Evolutionary conservation across 1,284 basidiomycete genomes (phyloP), one percentile per base, ranked within the genome.

Genomic region (Peniophora sp.): DNA sequence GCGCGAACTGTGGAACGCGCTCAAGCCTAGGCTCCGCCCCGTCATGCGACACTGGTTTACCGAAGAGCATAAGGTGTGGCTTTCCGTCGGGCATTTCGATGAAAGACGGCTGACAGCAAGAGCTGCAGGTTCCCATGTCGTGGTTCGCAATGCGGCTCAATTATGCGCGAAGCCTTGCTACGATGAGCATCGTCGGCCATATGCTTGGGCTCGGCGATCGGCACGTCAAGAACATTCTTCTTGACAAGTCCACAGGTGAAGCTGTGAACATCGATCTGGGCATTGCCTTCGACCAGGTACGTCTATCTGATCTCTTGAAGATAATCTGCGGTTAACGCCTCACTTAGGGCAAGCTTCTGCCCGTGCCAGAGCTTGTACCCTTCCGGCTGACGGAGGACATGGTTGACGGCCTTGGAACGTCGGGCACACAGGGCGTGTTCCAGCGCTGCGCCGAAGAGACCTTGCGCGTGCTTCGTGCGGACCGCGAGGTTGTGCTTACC

Each of bases 201-300:
- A 74, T 98, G 45, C 72, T 98, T 17, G 96, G 96, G 2, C 74
- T 99, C 0, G 96, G 96, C 0, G 96, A 99, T 64, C 81, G 96
- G 16, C 96, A 99, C 64, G 79, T 82, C 6, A 89, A 88, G 38
- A 99, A 99, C 65, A 97, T 99, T 58, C 74, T 99, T 44, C 74
- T 99, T 52, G 94, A 98, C 65, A 81, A 81, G 52, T 67, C 67
- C 34, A 85, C 80, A 11, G 96, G 96, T 20, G 93, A 98, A 65
- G 75, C 96, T 48, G 89, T 99, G 38, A 84, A 97, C 64, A 99
- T 99, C 50, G 96, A 99, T 68, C 78, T 99, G 27, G 96, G 96
- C 2, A 92, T 98, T 51, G 93, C 94, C 0, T 99, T 99, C 66
- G 97, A 97, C 58, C 92, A 93, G 72, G 92, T 89, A 53, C 60